Evolutionary conservation across 352 stramenopile species (phyloP).

Genomic region (Pythium brachiatum): DNA sequence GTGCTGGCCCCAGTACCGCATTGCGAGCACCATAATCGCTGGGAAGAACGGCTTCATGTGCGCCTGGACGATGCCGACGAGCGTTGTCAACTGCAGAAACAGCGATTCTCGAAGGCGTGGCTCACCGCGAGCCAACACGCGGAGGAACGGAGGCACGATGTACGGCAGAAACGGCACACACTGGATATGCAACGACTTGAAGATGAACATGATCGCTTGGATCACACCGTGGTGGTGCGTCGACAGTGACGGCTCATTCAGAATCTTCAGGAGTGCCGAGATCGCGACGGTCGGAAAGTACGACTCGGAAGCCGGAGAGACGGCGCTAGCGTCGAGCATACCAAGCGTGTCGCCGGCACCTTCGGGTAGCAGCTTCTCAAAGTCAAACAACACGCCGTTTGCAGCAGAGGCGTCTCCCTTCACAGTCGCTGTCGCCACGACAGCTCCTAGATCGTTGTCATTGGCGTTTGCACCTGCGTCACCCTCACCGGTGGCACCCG

Average conservation of each 20-base stretch:
- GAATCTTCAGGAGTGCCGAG: constrained; percentile 94
- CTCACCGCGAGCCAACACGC: constrained; percentile 90
- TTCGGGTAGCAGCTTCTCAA: constrained; percentile 65
- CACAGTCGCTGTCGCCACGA: not conserved
- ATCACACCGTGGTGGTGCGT: constrained; percentile 97
- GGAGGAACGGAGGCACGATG: constrained; percentile 97
- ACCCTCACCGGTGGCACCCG: not conserved
- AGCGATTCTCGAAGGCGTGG: constrained; percentile 93
- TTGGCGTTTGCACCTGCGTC: not conserved
- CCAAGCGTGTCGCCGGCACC: constrained; percentile 34
- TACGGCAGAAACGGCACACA: constrained; percentile 96
- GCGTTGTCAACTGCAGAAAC: constrained; percentile 94
- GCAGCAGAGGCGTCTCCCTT: constrained; percentile 7
- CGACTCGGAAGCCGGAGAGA: constrained; percentile 82
- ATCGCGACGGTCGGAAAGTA: constrained; percentile 98
- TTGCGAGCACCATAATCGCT: constrained; percentile 95
- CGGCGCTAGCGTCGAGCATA: constrained; percentile 60
- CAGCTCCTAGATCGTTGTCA: not conserved
- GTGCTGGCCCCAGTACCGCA: constrained; percentile 96
- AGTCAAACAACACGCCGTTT: constrained; percentile 44
- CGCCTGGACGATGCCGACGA: constrained; percentile 95
- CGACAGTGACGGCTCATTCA: constrained; percentile 94
- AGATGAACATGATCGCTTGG: constrained; percentile 99
- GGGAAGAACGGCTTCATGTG: constrained; percentile 97
- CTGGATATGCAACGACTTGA: constrained; percentile 94